Conservation (phyloP, 495 filamentous ascomycete species). For the Thozetella sp. region DNA sequence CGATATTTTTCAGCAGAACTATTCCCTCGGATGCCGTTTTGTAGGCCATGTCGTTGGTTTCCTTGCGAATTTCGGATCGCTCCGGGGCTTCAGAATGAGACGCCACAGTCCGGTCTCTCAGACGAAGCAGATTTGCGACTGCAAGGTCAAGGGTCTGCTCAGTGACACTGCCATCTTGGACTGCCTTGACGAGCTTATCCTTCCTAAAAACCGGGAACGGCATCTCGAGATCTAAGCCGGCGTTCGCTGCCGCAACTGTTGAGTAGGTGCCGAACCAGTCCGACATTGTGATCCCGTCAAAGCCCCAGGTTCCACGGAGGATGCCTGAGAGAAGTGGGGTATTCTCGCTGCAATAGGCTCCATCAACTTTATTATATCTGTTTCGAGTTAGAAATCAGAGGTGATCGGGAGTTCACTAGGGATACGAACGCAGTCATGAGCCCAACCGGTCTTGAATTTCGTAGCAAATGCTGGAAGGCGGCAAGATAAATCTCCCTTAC, state of each 20-base stretch:
- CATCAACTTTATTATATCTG: background rate
- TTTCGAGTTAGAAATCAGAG: background rate
- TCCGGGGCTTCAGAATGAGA: background rate
- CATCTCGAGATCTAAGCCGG: background rate
- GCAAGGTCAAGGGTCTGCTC: background rate
- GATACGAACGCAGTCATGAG: background rate
- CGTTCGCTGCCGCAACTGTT: background rate
- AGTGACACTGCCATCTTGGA: background rate
- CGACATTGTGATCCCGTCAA: background rate
- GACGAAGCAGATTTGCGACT: background rate
- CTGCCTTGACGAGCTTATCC: background rate
- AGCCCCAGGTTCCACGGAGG: background rate
- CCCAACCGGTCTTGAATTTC: background rate
- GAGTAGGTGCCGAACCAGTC: background rate
- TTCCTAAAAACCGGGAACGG: background rate
- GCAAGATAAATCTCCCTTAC: background rate
- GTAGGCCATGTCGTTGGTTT: background rate
- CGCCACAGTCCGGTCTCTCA: background rate
- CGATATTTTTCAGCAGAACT: background rate
- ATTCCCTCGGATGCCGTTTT: background rate
- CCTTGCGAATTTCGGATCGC: background rate
- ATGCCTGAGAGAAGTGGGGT: background rate
- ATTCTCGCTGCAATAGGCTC: background rate
- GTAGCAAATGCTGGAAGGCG: background rate
- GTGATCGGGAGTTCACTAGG: background rate